Percentiles rank a stretch among this genome's conserved stretches.
Conservation (phyloP, 2,329 filamentous ascomycete genomes). For the Macrophomina pseudophaseolina region DNA sequence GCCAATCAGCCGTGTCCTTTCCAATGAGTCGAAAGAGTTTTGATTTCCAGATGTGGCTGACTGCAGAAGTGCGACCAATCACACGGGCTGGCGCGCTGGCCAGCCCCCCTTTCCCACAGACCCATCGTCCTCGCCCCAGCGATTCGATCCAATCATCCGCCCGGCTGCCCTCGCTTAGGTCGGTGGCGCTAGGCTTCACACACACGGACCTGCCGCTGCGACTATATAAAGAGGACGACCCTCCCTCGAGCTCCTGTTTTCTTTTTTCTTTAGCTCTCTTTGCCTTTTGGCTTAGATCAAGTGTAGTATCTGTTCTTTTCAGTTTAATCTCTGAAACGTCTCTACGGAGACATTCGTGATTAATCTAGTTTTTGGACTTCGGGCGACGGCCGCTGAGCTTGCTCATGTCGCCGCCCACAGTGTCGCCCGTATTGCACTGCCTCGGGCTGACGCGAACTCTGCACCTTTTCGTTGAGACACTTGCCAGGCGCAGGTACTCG, state of each 20-base stretch:
- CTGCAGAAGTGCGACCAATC: background rate
- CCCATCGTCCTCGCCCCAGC: background rate
- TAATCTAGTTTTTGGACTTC: constrained; percentile 15
- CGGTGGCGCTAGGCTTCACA: background rate
- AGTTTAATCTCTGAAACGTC: constrained; percentile 23
- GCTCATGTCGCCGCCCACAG: constrained; percentile 20
- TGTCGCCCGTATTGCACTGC: constrained; percentile 23
- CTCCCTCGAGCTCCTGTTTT: background rate
- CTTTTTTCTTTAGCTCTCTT: constrained; percentile 22
- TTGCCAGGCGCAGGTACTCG: constrained; percentile 18
- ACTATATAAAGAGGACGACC: background rate
- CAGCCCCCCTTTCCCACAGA: background rate
- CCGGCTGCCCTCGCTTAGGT: background rate
- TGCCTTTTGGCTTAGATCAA: constrained; percentile 25
- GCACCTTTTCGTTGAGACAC: constrained; percentile 1
- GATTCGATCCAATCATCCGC: background rate
- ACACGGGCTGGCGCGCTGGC: background rate
- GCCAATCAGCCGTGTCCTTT: background rate
- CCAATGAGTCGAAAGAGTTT: background rate
- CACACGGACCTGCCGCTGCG: background rate
- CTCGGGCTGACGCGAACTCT: constrained; percentile 24
- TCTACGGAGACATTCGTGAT: constrained; percentile 19
- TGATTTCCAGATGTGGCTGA: background rate
- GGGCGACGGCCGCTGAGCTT: constrained; percentile 23
- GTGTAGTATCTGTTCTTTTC: constrained; percentile 27